Evolutionary conservation across 345 rosid species (phyloP).

Genomic region (Passiflora organensis): DNA sequence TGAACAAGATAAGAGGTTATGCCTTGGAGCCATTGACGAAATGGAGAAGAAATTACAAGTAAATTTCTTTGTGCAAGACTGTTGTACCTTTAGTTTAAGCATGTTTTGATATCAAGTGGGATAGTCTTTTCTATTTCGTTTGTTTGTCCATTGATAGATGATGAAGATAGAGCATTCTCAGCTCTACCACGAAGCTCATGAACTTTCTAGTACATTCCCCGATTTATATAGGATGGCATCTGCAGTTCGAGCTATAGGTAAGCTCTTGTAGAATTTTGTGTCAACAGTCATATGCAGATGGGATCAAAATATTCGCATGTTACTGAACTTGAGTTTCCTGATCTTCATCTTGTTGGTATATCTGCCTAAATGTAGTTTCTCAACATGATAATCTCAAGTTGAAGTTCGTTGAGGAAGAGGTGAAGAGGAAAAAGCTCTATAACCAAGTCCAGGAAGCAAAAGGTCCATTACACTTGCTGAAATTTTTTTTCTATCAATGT

Average conservation of each 20-base stretch:
- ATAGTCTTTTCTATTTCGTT: background rate
- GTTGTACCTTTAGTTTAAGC: background rate
- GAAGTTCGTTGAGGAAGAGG: constrained; percentile 20
- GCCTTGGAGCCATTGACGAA: constrained; percentile 22
- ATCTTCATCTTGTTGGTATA: background rate
- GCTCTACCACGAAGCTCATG: constrained; percentile 15
- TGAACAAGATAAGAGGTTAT: constrained; percentile 23
- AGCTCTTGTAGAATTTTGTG: too few relatives aligned
- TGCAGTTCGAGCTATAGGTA: constrained; percentile 12
- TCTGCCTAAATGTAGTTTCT: constrained; percentile 8
- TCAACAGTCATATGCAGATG: background rate
- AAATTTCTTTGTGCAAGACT: background rate
- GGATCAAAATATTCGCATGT: too few relatives aligned
- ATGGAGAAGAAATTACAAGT: constrained; percentile 33
- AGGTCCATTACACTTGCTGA: constrained; percentile 2
- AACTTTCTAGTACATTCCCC: constrained; percentile 5
- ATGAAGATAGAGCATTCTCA: constrained; percentile 14
- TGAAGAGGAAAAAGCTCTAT: constrained; percentile 15
- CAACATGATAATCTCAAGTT: constrained; percentile 13
- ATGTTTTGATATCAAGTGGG: background rate
- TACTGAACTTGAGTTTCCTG: too few relatives aligned
- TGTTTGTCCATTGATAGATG: constrained; percentile 5
- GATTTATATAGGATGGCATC: constrained; percentile 9
- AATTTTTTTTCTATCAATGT: background rate
- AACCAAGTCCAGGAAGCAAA: constrained; percentile 18